phyloP scores from a whole-genome alignment of 192 early-diverging fungal genomes.

The Dissophora globulifera region DNA sequence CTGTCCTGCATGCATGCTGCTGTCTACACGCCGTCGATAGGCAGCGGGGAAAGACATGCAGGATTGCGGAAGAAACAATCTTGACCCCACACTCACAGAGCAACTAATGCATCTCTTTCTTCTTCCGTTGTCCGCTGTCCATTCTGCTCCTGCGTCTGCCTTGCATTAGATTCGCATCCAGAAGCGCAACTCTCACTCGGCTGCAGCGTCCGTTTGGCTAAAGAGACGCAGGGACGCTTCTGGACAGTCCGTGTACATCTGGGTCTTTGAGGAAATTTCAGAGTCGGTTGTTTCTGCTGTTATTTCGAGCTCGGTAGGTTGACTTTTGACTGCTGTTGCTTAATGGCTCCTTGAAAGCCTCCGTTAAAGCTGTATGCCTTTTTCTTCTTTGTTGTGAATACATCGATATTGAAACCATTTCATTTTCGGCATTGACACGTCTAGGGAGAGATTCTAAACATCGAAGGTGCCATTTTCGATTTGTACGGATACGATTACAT shows the following conservation, averaged over 20 bases:
- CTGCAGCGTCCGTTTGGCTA: slow-evolving; percentile 72
- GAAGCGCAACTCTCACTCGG: slow-evolving; percentile 60
- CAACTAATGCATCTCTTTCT: slow-evolving; percentile 3
- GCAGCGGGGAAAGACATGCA: background rate
- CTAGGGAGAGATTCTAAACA: slow-evolving; percentile 59
- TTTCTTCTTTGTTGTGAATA: too few species aligned
- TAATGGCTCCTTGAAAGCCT: too few species aligned
- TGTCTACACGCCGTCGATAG: too few species aligned
- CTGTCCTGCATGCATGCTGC: background rate
- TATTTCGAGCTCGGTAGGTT: slow-evolving; percentile 55
- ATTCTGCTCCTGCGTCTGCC: slow-evolving; percentile 2
- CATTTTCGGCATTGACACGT: background rate
- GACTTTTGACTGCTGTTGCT: background rate
- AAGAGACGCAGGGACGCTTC: slow-evolving; percentile 61
- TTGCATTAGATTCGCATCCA: slow-evolving; percentile 62
- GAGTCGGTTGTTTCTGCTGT: slow-evolving; percentile 56
- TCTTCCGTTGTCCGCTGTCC: background rate
- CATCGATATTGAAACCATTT: background rate
- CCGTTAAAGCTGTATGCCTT: too few species aligned
- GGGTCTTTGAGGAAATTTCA: slow-evolving; percentile 74
- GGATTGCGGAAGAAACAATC: background rate
- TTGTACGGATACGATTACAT: slow-evolving; percentile 63
- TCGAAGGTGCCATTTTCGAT: slow-evolving; percentile 58
- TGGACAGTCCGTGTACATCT: slow-evolving; percentile 63
- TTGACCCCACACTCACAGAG: too few species aligned